Conservation (phyloP, 1,284 basidiomycete species). For the Fomitiporia mediterranea region DNA sequence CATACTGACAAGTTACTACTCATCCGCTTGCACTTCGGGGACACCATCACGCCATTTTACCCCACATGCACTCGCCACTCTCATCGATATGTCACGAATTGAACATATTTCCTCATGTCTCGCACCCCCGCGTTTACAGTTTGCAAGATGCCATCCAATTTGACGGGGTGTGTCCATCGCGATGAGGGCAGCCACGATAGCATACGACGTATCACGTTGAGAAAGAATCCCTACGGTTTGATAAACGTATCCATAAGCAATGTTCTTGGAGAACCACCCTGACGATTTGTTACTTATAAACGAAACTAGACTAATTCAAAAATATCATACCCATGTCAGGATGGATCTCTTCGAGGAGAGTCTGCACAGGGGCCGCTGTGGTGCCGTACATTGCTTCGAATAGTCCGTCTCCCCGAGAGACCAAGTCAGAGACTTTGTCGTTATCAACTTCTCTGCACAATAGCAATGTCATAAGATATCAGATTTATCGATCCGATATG, state of each 20-base stretch:
- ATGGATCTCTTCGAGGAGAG: constrained; percentile 23
- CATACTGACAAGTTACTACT: no score
- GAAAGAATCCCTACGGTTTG: constrained; percentile 25
- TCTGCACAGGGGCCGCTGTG: constrained; percentile 19
- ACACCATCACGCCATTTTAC: constrained; percentile 18
- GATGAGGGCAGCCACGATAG: constrained; percentile 33
- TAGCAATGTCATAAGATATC: no score
- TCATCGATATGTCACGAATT: constrained; percentile 14
- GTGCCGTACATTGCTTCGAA: constrained; percentile 21
- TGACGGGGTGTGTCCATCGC: constrained; percentile 33
- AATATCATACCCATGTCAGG: constrained; percentile 23
- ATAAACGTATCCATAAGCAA: constrained; percentile 33
- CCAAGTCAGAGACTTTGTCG: constrained; percentile 13
- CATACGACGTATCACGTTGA: constrained; percentile 31
- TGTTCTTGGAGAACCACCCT: constrained; percentile 19
- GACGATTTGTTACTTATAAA: neutral
- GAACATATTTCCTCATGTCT: constrained; percentile 13
- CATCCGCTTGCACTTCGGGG: constrained; percentile 16
- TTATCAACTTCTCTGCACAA: constrained; percentile 17
- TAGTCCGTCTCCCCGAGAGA: constrained; percentile 10
- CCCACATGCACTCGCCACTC: constrained; percentile 15
- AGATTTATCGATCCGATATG: no score
- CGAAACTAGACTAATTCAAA: no score
- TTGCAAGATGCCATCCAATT: constrained; percentile 31
- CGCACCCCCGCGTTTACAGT: constrained; percentile 16